Evolutionary conservation across 345 rosid genomes (phyloP), one percentile per base, ranked within the genome.

Genomic region (Eucalyptus erythrocorys): DNA sequence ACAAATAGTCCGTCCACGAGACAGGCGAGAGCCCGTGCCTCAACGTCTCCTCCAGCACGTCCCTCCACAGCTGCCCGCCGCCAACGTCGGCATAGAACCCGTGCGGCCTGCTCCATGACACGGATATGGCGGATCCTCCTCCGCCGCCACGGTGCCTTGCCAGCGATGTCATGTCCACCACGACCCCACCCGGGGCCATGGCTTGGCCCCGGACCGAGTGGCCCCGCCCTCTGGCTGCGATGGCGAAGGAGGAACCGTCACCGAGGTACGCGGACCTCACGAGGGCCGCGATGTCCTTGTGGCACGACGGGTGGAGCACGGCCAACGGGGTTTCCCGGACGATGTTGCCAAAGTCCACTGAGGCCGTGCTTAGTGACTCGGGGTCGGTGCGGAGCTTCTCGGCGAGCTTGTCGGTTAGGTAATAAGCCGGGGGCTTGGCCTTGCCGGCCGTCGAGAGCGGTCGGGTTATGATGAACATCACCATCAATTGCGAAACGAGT

Each of bases 1-100:
- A 93, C 94, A 98, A 89, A 86, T 95, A 98, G 87, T 98, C 99
- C 5, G 99, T 95, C 96, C 96, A 98, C 22, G 98, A 92, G 57
- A 91, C 92, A 45, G 99, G 99, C 53, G 98, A 90, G 79, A 97
- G 90, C 47, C 98, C 99, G 87, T 89, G 91, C 79, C 87, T 66
- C 80, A 91, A 12, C 19, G 96, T 89, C 43, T 89, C 94, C 43
- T 90, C 87, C 59, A 98, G 43, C 89, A 97, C 99, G 85, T 98
- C 97, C 51, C 95, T 92, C 99, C 99, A 98, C 30, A 96, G 91
- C 86, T 93, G 92, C 86, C 93, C 98, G 3, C 97, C 97, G 4
- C 97, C 97, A 22, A 96, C 96, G 53, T 98, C 98, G 13, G 96
- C 98, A 43, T 93, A 94, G 68, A 59, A 48, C 3, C 93, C 94